These are phyloP conservation scores for Dryadomyces sulphureus DNA, from an alignment of 2,329 filamentous ascomycete species.

Conservation along the genomic window DNA sequence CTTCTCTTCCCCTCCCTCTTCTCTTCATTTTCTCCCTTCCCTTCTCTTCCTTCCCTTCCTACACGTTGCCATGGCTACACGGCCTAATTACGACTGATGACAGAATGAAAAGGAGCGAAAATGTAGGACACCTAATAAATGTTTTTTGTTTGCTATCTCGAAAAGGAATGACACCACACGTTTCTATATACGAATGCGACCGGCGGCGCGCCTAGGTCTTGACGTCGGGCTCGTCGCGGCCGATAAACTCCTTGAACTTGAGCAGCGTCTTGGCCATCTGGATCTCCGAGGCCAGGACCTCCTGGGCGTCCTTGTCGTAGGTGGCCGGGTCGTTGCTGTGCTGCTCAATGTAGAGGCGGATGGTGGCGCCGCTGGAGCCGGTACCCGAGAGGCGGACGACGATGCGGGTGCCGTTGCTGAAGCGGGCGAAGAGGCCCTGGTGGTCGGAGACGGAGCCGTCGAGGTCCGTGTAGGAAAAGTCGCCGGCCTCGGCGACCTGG, in stretches of 20 bases:
- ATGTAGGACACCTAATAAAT: background rate
- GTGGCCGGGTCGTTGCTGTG: constrained; percentile 70
- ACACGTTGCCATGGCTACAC: too few species aligned
- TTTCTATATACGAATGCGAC: background rate
- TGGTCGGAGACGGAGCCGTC: constrained; percentile 91
- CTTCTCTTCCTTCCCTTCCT: too few species aligned
- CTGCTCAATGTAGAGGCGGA: constrained; percentile 94
- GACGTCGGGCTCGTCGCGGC: constrained; percentile 85
- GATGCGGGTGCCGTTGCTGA: constrained; percentile 87
- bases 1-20: background rate
- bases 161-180: background rate
- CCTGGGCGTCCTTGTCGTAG: constrained; percentile 74
- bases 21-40: background rate
- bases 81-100: background rate
- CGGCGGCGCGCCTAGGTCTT: constrained; percentile 51
- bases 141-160: background rate
- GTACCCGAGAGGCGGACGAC: constrained; percentile 92
- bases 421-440: constrained; percentile 89
- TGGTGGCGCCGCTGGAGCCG: constrained; percentile 87
- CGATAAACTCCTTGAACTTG: constrained; percentile 87
- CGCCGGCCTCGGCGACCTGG: constrained; percentile 77
- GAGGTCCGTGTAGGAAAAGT: constrained; percentile 98
- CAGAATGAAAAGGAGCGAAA: background rate
- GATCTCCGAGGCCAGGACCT: constrained; percentile 85
- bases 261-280: constrained; percentile 70